Evolutionary conservation across 1,139 yeast genomes (phyloP).

Genomic region (Suhomyces choctaworum): DNA sequence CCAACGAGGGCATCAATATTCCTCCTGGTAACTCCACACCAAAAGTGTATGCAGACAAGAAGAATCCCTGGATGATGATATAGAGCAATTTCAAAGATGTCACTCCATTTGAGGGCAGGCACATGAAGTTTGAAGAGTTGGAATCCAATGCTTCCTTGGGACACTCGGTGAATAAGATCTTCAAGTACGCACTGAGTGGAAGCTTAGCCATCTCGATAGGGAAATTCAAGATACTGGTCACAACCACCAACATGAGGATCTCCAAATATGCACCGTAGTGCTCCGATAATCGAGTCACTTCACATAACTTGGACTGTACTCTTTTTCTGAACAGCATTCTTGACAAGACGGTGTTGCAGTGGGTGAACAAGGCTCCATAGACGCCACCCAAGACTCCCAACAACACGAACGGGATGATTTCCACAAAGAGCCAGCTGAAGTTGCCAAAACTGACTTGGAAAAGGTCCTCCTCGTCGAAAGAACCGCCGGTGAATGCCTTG

Average conservation of each 20-base stretch:
- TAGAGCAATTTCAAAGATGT: conserved; percentile 41
- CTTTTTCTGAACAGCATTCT: conserved; percentile 20
- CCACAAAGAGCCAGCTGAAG: conserved; percentile 72
- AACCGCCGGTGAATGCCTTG: conserved; percentile 58
- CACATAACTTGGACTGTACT: conserved; percentile 21
- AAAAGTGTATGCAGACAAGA: conserved; percentile 62
- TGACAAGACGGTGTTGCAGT: conserved; percentile 42
- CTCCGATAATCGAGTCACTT: conserved; percentile 16
- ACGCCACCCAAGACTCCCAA: conserved; percentile 72
- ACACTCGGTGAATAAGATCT: conserved; percentile 67
- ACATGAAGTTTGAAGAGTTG: conserved; percentile 36
- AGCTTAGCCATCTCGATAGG: conserved; percentile 55
- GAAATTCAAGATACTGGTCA: conserved; percentile 57
- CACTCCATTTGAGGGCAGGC: conserved; percentile 29
- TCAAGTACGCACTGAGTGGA: conserved; percentile 56
- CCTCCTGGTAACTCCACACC: conserved; percentile 76
- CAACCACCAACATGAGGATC: conserved; percentile 44
- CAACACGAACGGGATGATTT: conserved; percentile 64
- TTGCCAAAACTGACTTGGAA: conserved; percentile 66
- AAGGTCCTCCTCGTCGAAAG: conserved; percentile 55
- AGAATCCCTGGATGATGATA: conserved; percentile 54
- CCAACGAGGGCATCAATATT: conserved; percentile 68
- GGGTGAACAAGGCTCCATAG: conserved; percentile 58
- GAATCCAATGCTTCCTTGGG: conserved; percentile 25
- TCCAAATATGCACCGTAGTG: conserved; percentile 38